Conservation (phyloP, 2,329 filamentous ascomycete genomes). For the Pyrenochaeta sp. region DNA sequence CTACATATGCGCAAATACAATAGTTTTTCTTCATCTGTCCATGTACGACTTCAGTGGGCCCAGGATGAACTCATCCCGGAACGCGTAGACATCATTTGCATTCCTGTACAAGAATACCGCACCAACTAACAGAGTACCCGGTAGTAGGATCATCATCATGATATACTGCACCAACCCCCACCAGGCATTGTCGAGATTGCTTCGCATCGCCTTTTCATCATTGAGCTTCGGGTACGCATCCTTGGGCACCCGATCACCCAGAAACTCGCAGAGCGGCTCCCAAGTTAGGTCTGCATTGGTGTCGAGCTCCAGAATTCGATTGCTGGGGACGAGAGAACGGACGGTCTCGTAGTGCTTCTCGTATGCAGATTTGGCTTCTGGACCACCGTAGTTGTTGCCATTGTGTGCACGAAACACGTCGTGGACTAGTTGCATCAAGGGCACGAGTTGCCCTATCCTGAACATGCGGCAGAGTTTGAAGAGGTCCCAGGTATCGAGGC, state of each 20-base stretch:
- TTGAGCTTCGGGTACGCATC: conserved; percentile 27
- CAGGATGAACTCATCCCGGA: conserved; percentile 19
- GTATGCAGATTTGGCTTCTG: conserved; percentile 28
- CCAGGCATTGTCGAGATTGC: conserved; percentile 29
- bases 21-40: conserved; percentile 5
- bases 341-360: conserved; percentile 37
- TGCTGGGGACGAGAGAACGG: conserved; percentile 26
- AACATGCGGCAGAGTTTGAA: conserved; percentile 27
- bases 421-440: conserved; percentile 32
- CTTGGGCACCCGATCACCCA: conserved; percentile 31
- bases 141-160: conserved; percentile 24
- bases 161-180: conserved; percentile 30
- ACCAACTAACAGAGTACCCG: conserved; percentile 11
- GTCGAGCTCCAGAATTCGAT: conserved; percentile 37
- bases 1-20: too few relatives aligned
- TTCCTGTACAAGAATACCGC: conserved; percentile 15
- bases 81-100: conserved; percentile 13
- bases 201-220: conserved; percentile 32
- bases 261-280: conserved; percentile 39
- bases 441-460: conserved; percentile 32
- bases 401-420: conserved; percentile 32
- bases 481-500: conserved; percentile 32
- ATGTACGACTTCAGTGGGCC: conserved; percentile 19
- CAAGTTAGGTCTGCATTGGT: conserved; percentile 27
- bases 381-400: conserved; percentile 32